Percentiles rank a stretch among this genome's conserved stretches.
These are phyloP conservation scores for Penicillium longicatenatum DNA, from an alignment of 495 filamentous ascomycete species.

Conservation along the genomic window DNA sequence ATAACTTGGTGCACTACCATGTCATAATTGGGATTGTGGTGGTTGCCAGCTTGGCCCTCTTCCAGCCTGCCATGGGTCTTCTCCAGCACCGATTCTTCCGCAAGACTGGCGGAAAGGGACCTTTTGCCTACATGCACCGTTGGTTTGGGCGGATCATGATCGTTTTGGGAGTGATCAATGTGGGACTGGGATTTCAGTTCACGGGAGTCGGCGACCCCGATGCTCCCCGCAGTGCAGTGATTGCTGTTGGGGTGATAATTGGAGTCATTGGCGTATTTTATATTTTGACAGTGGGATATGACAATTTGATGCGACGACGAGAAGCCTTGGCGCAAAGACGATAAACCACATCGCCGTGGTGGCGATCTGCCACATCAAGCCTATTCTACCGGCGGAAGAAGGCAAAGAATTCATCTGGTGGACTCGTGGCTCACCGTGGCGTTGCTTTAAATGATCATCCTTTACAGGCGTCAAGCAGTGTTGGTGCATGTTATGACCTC, in stretches of 20 bases:
- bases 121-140: constrained; percentile 62
- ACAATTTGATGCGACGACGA: neutral
- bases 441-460: too few relatives aligned
- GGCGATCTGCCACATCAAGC: too few relatives aligned
- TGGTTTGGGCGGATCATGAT: constrained; percentile 71
- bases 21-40: constrained; percentile 59
- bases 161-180: constrained; percentile 67
- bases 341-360: neutral
- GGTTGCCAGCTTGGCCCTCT: constrained; percentile 54
- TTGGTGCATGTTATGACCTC: too few relatives aligned
- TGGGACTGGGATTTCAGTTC: constrained; percentile 66
- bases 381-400: too few relatives aligned
- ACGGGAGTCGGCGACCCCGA: constrained; percentile 13
- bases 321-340: neutral
- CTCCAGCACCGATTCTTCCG: constrained; percentile 62
- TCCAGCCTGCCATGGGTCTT: constrained; percentile 67
- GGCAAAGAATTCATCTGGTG: too few relatives aligned
- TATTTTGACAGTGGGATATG: constrained; percentile 22
- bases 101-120: constrained; percentile 51
- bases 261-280: constrained; percentile 55
- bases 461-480: too few relatives aligned
- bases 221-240: constrained; percentile 42
- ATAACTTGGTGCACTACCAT: constrained; percentile 32
- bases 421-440: too few relatives aligned
- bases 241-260: constrained; percentile 62